Evolutionary conservation across 345 rosid species (phyloP).

Genomic region (Triadica sebifera): DNA sequence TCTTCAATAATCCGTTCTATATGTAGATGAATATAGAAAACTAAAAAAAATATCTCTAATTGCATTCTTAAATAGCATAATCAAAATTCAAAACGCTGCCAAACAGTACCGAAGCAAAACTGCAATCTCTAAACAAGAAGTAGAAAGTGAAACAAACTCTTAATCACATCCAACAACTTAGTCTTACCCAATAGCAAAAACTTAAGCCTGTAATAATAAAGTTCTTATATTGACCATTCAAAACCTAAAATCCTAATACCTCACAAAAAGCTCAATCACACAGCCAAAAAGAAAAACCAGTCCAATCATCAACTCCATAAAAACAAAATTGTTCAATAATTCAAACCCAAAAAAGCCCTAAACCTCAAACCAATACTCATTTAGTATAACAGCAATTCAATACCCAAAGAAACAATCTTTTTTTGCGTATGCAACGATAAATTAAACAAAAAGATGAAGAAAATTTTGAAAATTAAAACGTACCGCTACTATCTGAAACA

Average conservation of each 20-base stretch:
- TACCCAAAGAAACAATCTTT: not conserved
- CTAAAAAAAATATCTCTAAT: not conserved
- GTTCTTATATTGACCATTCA: not conserved
- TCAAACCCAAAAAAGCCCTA: conserved; percentile 10
- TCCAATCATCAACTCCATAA: not conserved
- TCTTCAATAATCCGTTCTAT: not conserved
- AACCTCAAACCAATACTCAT: not conserved
- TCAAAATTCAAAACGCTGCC: too few species aligned
- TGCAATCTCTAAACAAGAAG: not conserved
- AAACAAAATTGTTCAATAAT: not conserved
- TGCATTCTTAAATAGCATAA: too few species aligned
- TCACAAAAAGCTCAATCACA: not conserved
- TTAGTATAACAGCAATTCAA: not conserved
- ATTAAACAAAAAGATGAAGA: not conserved
- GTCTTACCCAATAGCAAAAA: not conserved
- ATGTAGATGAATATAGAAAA: not conserved
- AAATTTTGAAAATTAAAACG: conserved; percentile 13
- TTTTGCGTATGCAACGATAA: not conserved
- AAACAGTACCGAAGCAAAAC: too few species aligned
- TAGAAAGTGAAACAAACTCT: not conserved
- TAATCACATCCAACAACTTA: not conserved
- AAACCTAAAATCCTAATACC: conserved; percentile 15
- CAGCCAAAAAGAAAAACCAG: not conserved
- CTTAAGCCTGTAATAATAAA: too few species aligned
- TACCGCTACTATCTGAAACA: conserved; percentile 48